A percentile compares a stretch with the other conserved stretches of the same genome.
These are phyloP conservation scores for Globisporangium polare DNA, from an alignment of 352 stramenopile genomes.

Conservation along the genomic window DNA sequence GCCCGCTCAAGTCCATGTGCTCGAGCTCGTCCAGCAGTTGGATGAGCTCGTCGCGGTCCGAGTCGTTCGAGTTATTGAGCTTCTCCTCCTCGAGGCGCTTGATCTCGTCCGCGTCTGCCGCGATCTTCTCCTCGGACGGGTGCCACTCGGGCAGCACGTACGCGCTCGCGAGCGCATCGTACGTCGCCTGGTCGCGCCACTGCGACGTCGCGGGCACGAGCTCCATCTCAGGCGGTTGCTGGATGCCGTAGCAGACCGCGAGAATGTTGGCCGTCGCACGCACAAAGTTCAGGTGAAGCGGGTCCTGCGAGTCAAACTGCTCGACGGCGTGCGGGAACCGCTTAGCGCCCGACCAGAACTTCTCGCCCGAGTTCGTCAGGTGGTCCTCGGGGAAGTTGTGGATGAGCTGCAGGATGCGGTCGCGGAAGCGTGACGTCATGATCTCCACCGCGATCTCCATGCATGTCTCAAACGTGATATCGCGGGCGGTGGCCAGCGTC, in stretches of 20 bases:
- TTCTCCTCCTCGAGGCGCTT: conserved; percentile 66
- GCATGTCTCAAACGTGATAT: conserved; percentile 70
- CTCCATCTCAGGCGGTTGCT: conserved; percentile 58
- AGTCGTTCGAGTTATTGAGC: conserved; percentile 55
- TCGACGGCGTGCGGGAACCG: conserved; percentile 69
- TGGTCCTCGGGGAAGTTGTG: conserved; percentile 85
- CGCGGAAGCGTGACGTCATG: conserved; percentile 81
- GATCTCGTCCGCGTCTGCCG: conserved; percentile 62
- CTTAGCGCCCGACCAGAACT: conserved; percentile 85
- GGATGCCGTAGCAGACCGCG: conserved; percentile 74
- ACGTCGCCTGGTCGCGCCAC: conserved; percentile 65
- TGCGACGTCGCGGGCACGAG: conserved; percentile 83
- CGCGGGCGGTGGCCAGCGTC: conserved; percentile 49
- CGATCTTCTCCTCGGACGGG: conserved; percentile 78
- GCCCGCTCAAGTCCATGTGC: conserved; percentile 41
- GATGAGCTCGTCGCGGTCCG: conserved; percentile 64
- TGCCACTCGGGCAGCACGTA: conserved; percentile 54
- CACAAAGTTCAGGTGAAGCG: conserved; percentile 76
- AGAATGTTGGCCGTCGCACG: conserved; percentile 76
- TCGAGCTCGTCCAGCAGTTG: conserved; percentile 67
- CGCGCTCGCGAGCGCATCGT: conserved; percentile 38
- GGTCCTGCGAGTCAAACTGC: conserved; percentile 57
- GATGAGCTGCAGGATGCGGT: conserved; percentile 87
- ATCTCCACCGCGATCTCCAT: conserved; percentile 63
- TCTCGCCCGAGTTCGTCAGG: conserved; percentile 74